phyloP scores from a whole-genome alignment of 768 basidiomycete genomes.

The Boletus reticulatus region DNA sequence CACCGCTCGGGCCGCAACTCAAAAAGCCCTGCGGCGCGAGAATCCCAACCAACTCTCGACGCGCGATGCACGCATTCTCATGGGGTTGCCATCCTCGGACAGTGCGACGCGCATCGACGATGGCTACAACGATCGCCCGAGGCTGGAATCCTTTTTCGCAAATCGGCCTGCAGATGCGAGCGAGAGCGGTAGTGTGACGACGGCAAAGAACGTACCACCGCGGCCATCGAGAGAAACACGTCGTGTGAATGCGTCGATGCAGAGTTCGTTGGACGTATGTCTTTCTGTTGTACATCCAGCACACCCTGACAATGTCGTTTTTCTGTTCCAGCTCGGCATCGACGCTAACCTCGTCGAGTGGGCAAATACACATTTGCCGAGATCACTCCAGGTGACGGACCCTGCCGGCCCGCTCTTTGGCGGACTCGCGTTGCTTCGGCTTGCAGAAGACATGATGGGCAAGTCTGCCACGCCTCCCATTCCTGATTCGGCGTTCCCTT shows the following conservation, averaged over 20 bases:
- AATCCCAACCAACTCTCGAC: conserved; percentile 80
- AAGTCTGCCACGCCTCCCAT: conserved; percentile 66
- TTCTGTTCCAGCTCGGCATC: conserved; percentile 15
- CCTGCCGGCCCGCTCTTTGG: conserved; percentile 43
- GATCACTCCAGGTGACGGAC: conserved; percentile 54
- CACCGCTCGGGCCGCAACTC: conserved; percentile 79
- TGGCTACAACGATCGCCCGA: conserved; percentile 41
- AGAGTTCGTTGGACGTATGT: conserved; percentile 20
- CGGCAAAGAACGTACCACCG: conserved; percentile 44
- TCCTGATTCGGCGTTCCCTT: conserved; percentile 76
- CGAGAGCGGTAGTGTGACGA: conserved; percentile 18
- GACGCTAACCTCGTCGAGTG: conserved; percentile 73
- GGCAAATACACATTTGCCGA: conserved; percentile 84
- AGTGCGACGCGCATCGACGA: conserved; percentile 19
- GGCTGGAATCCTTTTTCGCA: conserved; percentile 57
- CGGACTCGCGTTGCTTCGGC: conserved; percentile 78
- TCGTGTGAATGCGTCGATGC: conserved; percentile 35
- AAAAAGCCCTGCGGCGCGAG: conserved; percentile 81
- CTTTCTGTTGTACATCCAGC: not conserved
- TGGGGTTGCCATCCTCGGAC: conserved; percentile 49
- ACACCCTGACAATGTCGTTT: not conserved
- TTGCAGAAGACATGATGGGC: conserved; percentile 80
- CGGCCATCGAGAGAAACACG: conserved; percentile 68
- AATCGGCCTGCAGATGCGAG: conserved; percentile 30
- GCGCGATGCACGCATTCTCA: conserved; percentile 74